Conservation (phyloP, 805 yeast species). For the Zygosaccharomyces bailii region DNA sequence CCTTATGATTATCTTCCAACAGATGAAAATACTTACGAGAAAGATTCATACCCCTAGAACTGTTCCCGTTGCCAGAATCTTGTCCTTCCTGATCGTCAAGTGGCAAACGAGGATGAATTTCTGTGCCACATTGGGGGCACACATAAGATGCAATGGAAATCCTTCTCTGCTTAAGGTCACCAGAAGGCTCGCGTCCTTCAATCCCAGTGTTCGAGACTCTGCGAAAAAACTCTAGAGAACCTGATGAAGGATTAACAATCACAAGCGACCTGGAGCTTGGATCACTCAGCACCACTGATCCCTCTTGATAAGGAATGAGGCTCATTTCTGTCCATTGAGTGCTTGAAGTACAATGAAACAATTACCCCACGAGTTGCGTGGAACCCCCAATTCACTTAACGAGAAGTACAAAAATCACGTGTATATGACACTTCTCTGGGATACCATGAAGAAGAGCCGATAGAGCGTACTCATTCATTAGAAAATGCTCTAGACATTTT, state of each 20-base stretch:
- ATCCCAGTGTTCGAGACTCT: constrained; percentile 14
- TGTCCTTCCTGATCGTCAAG: not conserved
- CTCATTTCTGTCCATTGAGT: constrained; percentile 18
- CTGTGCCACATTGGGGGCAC: constrained; percentile 35
- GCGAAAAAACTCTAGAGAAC: constrained; percentile 26
- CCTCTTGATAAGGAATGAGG: constrained; percentile 28
- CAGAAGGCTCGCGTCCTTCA: constrained; percentile 5
- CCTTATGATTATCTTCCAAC: constrained; percentile 20
- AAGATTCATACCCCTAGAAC: constrained; percentile 10
- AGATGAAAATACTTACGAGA: constrained; percentile 24
- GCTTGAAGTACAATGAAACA: not conserved
- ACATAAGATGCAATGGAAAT: constrained; percentile 25
- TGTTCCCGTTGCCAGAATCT: constrained; percentile 2
- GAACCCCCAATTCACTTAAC: not conserved
- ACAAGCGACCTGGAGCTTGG: constrained; percentile 31
- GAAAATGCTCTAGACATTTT: not conserved
- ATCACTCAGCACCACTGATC: constrained; percentile 30
- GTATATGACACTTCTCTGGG: not conserved
- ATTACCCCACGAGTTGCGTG: not conserved
- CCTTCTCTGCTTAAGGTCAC: constrained; percentile 5
- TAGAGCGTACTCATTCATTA: not conserved
- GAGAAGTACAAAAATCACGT: not conserved
- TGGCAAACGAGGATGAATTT: constrained; percentile 16
- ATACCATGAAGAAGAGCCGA: not conserved
- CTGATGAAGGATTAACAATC: constrained; percentile 28